phyloP scores from a whole-genome alignment of 768 basidiomycete genomes.

The Coprinopsis sp. region DNA sequence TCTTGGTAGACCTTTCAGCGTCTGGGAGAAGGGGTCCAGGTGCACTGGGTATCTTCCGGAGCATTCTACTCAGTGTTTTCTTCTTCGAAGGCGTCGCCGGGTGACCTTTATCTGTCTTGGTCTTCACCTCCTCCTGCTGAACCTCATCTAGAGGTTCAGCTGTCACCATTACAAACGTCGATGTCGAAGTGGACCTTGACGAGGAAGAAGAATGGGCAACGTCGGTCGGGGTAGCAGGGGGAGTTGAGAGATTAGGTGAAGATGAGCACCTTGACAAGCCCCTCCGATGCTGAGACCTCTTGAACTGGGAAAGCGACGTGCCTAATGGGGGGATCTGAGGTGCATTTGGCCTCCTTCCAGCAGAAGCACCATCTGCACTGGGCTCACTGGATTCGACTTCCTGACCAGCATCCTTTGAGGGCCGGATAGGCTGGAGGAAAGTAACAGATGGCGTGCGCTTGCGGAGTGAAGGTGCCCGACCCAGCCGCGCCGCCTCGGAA shows the following conservation, averaged over 20 bases:
- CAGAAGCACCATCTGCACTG: too few species aligned
- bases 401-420: neutral
- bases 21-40: conserved; percentile 3
- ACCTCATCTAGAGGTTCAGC: neutral
- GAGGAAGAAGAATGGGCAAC: neutral
- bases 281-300: neutral
- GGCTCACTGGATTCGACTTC: too few species aligned
- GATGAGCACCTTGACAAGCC: neutral
- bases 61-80: conserved; percentile 4
- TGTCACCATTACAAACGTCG: neutral
- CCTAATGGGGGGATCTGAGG: conserved; percentile 2
- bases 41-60: conserved; percentile 1
- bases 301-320: conserved; percentile 5
- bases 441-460: neutral
- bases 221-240: neutral
- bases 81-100: neutral
- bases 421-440: neutral
- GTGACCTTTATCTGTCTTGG: neutral
- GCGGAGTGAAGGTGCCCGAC: neutral
- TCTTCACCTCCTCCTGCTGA: neutral
- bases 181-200: neutral
- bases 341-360: too few species aligned
- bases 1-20: conserved; percentile 3
- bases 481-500: neutral
- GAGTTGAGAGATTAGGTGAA: neutral